Evolutionary conservation across 176 grass and related monocot genomes (phyloP).

Genomic region (Zoysia japonica): DNA sequence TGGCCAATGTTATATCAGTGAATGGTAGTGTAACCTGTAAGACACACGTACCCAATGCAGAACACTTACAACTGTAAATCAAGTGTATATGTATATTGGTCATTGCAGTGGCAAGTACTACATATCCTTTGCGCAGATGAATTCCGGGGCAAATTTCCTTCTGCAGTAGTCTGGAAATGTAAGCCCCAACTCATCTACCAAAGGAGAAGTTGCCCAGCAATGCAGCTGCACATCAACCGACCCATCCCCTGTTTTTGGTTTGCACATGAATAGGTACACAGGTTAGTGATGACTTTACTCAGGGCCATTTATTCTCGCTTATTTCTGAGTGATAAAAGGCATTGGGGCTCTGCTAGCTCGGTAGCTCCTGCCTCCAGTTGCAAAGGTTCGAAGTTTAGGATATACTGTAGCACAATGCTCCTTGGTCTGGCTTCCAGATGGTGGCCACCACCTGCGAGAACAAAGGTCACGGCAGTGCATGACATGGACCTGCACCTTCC

Average conservation of each 20-base stretch:
- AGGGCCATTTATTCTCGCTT: slow-evolving; percentile 28
- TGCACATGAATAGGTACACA: not conserved
- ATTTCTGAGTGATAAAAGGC: not conserved
- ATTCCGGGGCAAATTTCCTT: slow-evolving; percentile 65
- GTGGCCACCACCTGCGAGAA: slow-evolving; percentile 1
- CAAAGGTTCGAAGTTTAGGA: slow-evolving; percentile 9
- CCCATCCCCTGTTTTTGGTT: not conserved
- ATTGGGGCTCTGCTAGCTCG: not conserved
- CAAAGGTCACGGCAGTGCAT: not conserved
- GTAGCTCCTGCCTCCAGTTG: not conserved
- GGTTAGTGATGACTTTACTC: not conserved
- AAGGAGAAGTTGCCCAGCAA: slow-evolving; percentile 53
- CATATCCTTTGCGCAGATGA: slow-evolving; percentile 30
- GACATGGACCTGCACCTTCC: not conserved
- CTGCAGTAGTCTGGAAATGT: slow-evolving; percentile 14
- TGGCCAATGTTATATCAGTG: not conserved
- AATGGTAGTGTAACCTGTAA: slow-evolving; percentile 7
- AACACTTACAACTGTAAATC: slow-evolving; percentile 22
- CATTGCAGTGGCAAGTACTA: not conserved
- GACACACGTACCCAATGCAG: slow-evolving; percentile 8
- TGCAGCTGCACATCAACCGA: slow-evolving; percentile 40
- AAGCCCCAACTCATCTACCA: slow-evolving; percentile 23
- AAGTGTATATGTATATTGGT: not conserved
- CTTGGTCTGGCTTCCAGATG: not conserved
- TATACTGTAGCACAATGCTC: slow-evolving; percentile 36